phyloP scores from a whole-genome alignment of 176 grass and related monocot species.

The Urochloa ruziziensis region DNA sequence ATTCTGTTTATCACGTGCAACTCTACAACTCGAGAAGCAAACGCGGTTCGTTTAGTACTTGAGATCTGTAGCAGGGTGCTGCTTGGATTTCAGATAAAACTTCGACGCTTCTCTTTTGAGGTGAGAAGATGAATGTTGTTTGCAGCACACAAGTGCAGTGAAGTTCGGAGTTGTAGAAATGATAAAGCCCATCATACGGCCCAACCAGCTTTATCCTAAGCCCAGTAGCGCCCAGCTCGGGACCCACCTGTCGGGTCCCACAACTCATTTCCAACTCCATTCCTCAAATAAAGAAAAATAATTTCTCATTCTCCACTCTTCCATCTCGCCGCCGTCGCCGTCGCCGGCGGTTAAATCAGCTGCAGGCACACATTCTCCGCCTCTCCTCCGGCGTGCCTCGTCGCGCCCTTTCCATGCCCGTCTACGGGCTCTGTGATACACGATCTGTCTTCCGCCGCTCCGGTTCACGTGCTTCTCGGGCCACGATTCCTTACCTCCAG shows the following conservation, averaged over 20 bases:
- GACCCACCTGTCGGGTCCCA: neutral
- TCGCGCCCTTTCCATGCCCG: neutral
- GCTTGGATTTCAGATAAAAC: neutral
- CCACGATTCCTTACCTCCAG: neutral
- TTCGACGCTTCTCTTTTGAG: neutral
- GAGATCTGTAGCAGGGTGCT: neutral
- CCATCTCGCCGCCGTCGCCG: neutral
- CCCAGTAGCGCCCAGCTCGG: no score
- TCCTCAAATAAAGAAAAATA: neutral
- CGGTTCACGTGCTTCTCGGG: neutral
- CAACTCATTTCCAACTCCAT: no score
- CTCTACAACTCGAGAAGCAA: neutral
- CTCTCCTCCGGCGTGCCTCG: neutral
- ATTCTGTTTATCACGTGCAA: neutral
- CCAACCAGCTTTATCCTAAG: neutral
- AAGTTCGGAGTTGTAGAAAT: no score
- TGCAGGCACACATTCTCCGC: neutral
- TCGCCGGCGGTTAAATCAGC: neutral
- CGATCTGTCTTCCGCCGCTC: neutral
- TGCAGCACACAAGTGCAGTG: no score
- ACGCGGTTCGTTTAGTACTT: neutral
- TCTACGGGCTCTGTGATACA: neutral
- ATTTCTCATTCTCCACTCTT: neutral
- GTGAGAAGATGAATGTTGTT: neutral
- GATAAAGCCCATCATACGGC: neutral